Percentiles rank a stretch among this genome's conserved stretches.
These are phyloP conservation scores for Oropetium thomaeum DNA, from an alignment of 176 grass and related monocot genomes.

Conservation along the genomic window DNA sequence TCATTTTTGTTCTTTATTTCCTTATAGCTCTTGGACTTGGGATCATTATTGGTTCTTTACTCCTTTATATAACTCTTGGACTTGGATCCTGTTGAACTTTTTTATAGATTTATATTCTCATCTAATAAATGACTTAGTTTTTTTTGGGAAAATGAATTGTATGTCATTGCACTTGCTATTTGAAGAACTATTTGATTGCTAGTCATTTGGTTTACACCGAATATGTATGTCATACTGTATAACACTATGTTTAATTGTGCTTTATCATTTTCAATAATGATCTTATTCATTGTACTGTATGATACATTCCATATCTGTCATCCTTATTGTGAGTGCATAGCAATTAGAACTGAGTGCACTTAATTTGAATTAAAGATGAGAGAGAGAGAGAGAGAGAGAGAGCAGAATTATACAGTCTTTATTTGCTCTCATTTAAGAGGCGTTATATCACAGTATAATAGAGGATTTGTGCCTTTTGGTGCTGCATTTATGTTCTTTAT, in stretches of 20 bases:
- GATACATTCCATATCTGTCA: neutral
- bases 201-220: neutral
- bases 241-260: neutral
- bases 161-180: neutral
- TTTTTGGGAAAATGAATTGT: neutral
- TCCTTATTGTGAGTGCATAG: neutral
- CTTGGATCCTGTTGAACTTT: neutral
- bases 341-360: neutral
- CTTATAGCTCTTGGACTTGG: neutral
- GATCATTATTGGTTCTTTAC: neutral
- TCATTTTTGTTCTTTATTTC: neutral
- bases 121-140: neutral
- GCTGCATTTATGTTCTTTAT: neutral
- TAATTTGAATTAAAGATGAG: neutral
- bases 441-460: neutral
- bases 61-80: neutral
- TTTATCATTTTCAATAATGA: neutral
- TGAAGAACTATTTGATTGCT: neutral
- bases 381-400: too few relatives aligned
- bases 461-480: neutral
- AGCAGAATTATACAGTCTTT: too few relatives aligned
- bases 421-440: too few relatives aligned
- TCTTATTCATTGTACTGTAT: neutral
- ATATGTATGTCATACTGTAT: neutral
- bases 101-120: conserved; percentile 2